Evolutionary conservation across 495 filamentous ascomycete species (phyloP), one percentile per base, ranked within the genome.

Genomic region (Aspergillus baeticus): DNA sequence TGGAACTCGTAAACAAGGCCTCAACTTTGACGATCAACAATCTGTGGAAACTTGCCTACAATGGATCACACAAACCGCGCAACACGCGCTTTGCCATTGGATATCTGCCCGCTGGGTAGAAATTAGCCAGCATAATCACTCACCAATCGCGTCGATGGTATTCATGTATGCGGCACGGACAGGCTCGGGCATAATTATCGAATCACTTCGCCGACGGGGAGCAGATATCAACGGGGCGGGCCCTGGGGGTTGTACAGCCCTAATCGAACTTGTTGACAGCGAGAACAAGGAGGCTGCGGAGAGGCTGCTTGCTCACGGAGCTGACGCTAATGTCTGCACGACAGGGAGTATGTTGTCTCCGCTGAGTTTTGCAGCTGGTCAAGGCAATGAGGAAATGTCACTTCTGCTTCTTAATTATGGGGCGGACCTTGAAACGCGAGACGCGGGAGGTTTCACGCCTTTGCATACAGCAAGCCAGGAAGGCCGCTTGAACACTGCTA

Each of bases 231-330:
- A 66, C 2, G 13, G 26, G 0, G 20, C 31, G 0, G 51, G 53
- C 7, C 2, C 8, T 2, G 22, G 41, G 11, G 51, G 45, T 0
- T 42, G 38, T 4, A 63, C 67, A 0, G 52, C 63, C 0, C 39
- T 72, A n/a, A 29, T 67, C 5, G 49, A 60, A 13, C 5, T 17
- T 21, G 34, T 65, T 6, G 13, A 10, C 2, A 6, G 10, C 7
- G 34, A 14, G 2, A 48, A 63, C 17, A n/a, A 44, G 1, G 44
- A 51, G 20, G 62, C 58, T 1, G 15, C 33, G 1, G 8, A 18
- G 17, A 45, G 2, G 1, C 49, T 69, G 22, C 55, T 67, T 10
- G 22, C 35, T 4, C 49, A 67, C 44, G 69, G 64, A 0, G 69
- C 64, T 0, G 49, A 65, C 31, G 35, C 49, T 10, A 59, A 65